Percentiles rank a stretch among this genome's conserved stretches.
phyloP scores from a whole-genome alignment of 2,329 filamentous ascomycete genomes.

The Diaporthe eres region DNA sequence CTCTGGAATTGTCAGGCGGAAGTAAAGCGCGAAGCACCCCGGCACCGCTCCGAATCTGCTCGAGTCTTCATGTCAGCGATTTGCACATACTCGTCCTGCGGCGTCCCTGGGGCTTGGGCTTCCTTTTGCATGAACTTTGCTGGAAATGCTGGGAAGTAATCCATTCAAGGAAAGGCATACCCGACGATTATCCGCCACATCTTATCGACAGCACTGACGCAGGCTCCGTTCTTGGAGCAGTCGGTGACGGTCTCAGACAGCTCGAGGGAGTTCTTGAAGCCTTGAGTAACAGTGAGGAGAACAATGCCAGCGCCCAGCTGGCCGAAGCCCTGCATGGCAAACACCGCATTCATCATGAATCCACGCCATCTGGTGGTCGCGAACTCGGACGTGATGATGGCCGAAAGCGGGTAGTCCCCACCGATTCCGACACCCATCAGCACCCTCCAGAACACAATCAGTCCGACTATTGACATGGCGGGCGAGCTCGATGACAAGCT shows the following conservation, averaged over 20 bases:
- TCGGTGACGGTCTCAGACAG: conserved; percentile 63
- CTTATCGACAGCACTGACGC: conserved; percentile 81
- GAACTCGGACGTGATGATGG: conserved; percentile 87
- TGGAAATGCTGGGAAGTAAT: not conserved
- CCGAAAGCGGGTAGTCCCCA: conserved; percentile 85
- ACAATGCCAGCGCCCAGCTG: conserved; percentile 83
- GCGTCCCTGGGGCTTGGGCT: not conserved
- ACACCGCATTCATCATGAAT: conserved; percentile 89
- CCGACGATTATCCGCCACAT: conserved; percentile 87
- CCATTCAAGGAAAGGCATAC: not conserved
- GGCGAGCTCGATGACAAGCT: conserved; percentile 74
- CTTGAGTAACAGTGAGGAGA: conserved; percentile 80
- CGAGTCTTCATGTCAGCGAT: not conserved
- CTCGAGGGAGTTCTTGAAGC: conserved; percentile 76
- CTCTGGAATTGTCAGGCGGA: conserved; percentile 84
- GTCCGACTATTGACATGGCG: conserved; percentile 73
- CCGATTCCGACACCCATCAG: conserved; percentile 81
- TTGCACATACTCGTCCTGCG: too few relatives aligned
- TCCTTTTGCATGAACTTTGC: not conserved
- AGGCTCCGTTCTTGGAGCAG: conserved; percentile 70
- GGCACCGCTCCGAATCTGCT: conserved; percentile 81
- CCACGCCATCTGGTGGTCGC: conserved; percentile 88
- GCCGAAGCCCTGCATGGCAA: conserved; percentile 89
- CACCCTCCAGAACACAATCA: conserved; percentile 86
- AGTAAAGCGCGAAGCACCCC: conserved; percentile 88